Evolutionary conservation across 768 basidiomycete genomes (phyloP).

Genomic region (Tricholoma sp.): DNA sequence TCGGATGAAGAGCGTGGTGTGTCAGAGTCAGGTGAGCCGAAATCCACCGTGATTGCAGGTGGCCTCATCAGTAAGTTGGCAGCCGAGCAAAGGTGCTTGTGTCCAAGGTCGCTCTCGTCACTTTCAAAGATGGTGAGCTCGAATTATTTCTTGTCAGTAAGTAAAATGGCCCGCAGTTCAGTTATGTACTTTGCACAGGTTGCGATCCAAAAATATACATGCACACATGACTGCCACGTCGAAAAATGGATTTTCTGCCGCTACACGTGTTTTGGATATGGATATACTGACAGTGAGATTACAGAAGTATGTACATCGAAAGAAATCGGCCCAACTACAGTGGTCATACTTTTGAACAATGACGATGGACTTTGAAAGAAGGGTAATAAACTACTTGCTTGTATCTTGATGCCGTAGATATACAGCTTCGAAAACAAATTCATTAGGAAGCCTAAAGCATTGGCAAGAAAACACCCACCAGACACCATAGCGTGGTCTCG

Average conservation of each 20-base stretch:
- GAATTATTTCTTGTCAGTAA: neutral
- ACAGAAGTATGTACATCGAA: conserved; percentile 12
- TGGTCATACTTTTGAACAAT: conserved; percentile 5
- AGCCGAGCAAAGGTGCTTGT: neutral
- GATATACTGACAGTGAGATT: conserved; percentile 6
- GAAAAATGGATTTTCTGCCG: neutral
- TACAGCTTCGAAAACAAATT: conserved; percentile 13
- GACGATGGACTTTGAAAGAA: conserved; percentile 1
- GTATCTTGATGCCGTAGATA: conserved; percentile 21
- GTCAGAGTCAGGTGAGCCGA: conserved; percentile 53
- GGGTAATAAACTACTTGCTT: conserved; percentile 14
- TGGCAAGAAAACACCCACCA: conserved; percentile 37
- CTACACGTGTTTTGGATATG: neutral
- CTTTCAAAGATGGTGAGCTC: neutral
- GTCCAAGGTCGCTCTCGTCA: conserved; percentile 2
- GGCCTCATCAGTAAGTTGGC: conserved; percentile 54
- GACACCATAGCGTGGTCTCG: conserved; percentile 89
- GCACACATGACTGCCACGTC: conserved; percentile 33
- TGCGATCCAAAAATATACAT: neutral
- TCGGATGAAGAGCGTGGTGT: conserved; percentile 53
- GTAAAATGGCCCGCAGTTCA: neutral
- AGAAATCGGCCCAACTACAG: conserved; percentile 1
- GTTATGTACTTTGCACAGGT: neutral
- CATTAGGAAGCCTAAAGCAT: neutral
- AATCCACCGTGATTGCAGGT: conserved; percentile 63